Evolutionary conservation across 2,329 filamentous ascomycete species (phyloP), one percentile per base, ranked within the genome.

Genomic region (Aureobasidium sp.): DNA sequence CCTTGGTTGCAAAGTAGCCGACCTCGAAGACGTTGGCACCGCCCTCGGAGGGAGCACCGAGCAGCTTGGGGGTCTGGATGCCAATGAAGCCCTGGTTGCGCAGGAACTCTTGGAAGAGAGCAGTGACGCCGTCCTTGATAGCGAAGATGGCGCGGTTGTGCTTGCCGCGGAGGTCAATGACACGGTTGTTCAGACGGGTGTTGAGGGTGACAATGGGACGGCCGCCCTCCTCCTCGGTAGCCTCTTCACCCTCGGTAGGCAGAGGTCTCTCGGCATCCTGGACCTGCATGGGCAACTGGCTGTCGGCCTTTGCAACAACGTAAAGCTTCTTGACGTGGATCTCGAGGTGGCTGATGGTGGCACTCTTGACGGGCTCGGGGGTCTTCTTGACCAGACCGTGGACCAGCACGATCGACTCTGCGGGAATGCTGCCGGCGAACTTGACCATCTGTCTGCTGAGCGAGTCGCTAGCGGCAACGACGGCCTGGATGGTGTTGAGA

Each of bases 391-490:
- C 84, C 27, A 78, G 74, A 60, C 86, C 93, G 64, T 94, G 87
- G 56, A 96, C 83, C 35, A 84, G 74, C 22, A 96, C 83, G 62
- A 86, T 90, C 61, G 85, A 89, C 76, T 96, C 91, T 40, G 85
- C 77, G 64, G 81, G 85, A 60, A 95, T 72, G 38, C 75, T 79
- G 42, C 80, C 81, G 45, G 86, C 83, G 81, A 87, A 97, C 74
- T 97, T 97, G 67, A 96, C 88, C 91, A 97, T 97, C 71, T 88
- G 89, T 68, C 84, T 85, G 82, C 63, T 89, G 81, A 66, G 76
- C 71, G 63, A 80, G 58, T 72, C 71, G 59, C 70, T 80, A 44
- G 81, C 85, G 16, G 79, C 78, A 14, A 89, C 75, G 32, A 96
- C 85, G 48, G 85, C 89, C 74, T 96, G 90, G 34, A 96, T 84